A percentile compares a stretch with the other conserved stretches of the same genome.
Conservation (phyloP, 225 moss, liverwort and hornwort species). For the Polytrichum formosum region DNA sequence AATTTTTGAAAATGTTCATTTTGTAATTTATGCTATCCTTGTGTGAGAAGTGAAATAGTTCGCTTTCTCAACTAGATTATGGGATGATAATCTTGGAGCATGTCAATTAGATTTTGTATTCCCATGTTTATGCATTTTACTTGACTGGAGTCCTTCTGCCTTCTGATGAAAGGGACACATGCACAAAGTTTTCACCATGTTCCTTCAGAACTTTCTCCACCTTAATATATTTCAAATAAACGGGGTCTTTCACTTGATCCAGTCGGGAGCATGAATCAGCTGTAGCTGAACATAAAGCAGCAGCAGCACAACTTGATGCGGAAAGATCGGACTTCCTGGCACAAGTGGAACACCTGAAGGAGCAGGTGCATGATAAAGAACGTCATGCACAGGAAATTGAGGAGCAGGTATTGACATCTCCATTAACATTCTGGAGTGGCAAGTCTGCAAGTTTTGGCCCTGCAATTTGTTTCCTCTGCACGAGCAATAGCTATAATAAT, state of each 20-base stretch:
- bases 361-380: slow-evolving; percentile 78
- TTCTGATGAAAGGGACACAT: neutral
- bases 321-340: slow-evolving; percentile 68
- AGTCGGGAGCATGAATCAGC: slow-evolving; percentile 83
- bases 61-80: too few relatives aligned
- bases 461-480: neutral
- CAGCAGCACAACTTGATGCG: slow-evolving; percentile 68
- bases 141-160: neutral
- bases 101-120: too few relatives aligned
- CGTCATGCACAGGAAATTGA: slow-evolving; percentile 72
- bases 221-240: neutral
- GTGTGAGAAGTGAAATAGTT: too few relatives aligned
- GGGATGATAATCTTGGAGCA: too few relatives aligned
- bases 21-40: too few relatives aligned
- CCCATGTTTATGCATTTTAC: too few relatives aligned
- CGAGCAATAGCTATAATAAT: neutral
- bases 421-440: neutral
- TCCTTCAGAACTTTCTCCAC: neutral
- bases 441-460: neutral
- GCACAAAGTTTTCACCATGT: neutral
- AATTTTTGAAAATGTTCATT: neutral
- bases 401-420: slow-evolving; percentile 60
- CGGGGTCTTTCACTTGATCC: slow-evolving; percentile 14
- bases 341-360: slow-evolving; percentile 81
- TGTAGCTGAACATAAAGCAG: slow-evolving; percentile 72